A percentile compares a stretch with the other conserved stretches of the same genome.
Evolutionary conservation across 345 rosid species (phyloP).

Genomic region (Anacardium occidentale): DNA sequence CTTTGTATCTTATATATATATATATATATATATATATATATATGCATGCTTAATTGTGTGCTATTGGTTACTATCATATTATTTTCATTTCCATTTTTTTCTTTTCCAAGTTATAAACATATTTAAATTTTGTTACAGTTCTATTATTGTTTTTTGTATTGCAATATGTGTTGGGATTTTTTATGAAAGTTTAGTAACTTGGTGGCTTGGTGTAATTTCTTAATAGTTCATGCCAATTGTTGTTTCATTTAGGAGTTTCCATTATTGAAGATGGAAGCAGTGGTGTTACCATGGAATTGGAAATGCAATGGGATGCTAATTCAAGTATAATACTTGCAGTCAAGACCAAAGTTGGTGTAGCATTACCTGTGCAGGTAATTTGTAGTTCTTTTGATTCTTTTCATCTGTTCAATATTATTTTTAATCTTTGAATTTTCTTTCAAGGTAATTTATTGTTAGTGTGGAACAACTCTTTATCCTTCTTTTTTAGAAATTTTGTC

Average conservation of each 20-base stretch:
- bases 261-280: conserved; percentile 58
- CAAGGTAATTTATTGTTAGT: conserved; percentile 1
- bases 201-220: neutral
- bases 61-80: no score
- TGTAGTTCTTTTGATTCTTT: neutral
- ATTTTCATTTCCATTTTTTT: neutral
- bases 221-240: neutral
- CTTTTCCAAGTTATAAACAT: neutral
- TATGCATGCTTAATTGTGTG: neutral
- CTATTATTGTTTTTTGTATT: neutral
- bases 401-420: neutral
- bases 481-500: neutral
- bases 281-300: conserved; percentile 87
- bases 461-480: neutral
- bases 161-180: neutral
- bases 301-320: conserved; percentile 98
- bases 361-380: conserved; percentile 84
- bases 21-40: no score
- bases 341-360: conserved; percentile 81
- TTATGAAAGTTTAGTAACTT: neutral
- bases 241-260: conserved; percentile 59
- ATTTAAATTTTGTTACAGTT: neutral
- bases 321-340: conserved; percentile 77
- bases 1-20: no score
- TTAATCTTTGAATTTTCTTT: neutral